Evolutionary conservation across 2,329 filamentous ascomycete genomes (phyloP).

Genomic region (Venturia pyrina): DNA sequence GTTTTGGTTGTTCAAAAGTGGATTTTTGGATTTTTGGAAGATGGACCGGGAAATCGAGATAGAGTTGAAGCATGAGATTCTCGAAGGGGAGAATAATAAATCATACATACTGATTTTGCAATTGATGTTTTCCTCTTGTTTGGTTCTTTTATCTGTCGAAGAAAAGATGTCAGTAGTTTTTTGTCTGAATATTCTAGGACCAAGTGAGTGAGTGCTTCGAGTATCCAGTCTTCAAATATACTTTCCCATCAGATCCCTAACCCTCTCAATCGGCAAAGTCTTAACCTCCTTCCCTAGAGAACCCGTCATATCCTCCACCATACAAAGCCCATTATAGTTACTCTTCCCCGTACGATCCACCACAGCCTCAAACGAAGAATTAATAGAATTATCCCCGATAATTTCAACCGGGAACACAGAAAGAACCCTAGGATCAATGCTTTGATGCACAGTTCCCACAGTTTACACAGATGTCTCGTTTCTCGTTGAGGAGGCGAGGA

Average conservation of each 20-base stretch:
- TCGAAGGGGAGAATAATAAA: not conserved
- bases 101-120: not conserved
- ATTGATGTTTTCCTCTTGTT: not conserved
- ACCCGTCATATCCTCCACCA: conserved; percentile 50
- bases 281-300: conserved; percentile 35
- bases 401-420: conserved; percentile 37
- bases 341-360: conserved; percentile 56
- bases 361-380: conserved; percentile 50
- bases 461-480: conserved; percentile 40
- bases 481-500: conserved; percentile 56
- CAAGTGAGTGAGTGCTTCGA: too few species aligned
- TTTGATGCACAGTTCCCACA: conserved; percentile 17
- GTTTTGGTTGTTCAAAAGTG: not conserved
- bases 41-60: not conserved
- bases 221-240: conserved; percentile 1
- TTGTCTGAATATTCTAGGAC: too few species aligned
- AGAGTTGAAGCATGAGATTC: not conserved
- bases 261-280: conserved; percentile 23
- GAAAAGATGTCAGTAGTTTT: too few species aligned
- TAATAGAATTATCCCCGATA: conserved; percentile 50
- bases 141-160: too few species aligned
- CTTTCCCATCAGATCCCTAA: conserved; percentile 26
- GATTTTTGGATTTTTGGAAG: not conserved
- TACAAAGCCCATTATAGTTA: conserved; percentile 54
- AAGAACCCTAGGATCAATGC: conserved; percentile 25